Evolutionary conservation across 805 yeast species (phyloP).

Genomic region (Cyberlindnera bimundalis): DNA sequence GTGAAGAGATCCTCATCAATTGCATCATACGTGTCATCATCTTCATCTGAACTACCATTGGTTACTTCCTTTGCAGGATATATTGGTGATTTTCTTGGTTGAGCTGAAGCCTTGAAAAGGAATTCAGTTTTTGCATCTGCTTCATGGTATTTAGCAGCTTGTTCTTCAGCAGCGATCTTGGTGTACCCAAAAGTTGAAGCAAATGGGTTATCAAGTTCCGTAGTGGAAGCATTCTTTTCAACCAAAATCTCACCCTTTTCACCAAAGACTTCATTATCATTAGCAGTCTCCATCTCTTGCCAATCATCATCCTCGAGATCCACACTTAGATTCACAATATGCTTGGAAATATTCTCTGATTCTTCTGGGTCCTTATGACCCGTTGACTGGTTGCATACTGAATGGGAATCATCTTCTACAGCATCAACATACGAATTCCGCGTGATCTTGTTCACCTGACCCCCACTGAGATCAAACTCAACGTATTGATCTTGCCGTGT

Average conservation of each 20-base stretch:
- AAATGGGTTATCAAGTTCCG: slow-evolving; percentile 2
- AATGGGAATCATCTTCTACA: not conserved
- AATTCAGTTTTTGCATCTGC: slow-evolving; percentile 56
- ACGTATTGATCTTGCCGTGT: slow-evolving; percentile 23
- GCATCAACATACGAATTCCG: not conserved
- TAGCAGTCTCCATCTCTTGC: slow-evolving; percentile 84
- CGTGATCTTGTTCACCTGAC: slow-evolving; percentile 3
- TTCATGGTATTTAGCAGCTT: slow-evolving; percentile 64
- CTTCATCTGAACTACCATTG: slow-evolving; percentile 16
- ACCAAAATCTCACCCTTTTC: slow-evolving; percentile 64
- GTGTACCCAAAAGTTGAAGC: slow-evolving; percentile 61
- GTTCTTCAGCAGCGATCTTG: slow-evolving; percentile 82
- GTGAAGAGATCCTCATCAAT: slow-evolving; percentile 37
- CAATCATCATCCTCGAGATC: slow-evolving; percentile 50
- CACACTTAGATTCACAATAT: slow-evolving; percentile 7
- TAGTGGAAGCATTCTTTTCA: slow-evolving; percentile 20
- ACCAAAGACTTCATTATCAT: slow-evolving; percentile 75
- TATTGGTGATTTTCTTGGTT: not conserved
- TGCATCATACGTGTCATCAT: slow-evolving; percentile 25
- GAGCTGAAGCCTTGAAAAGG: slow-evolving; percentile 36
- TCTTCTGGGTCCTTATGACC: too few relatives aligned
- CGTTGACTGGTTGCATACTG: too few relatives aligned
- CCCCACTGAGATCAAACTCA: slow-evolving; percentile 33
- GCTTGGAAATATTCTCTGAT: too few relatives aligned
- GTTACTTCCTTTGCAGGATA: not conserved